phyloP scores from a whole-genome alignment of 768 basidiomycete genomes.

The Dentipellis sp. region DNA sequence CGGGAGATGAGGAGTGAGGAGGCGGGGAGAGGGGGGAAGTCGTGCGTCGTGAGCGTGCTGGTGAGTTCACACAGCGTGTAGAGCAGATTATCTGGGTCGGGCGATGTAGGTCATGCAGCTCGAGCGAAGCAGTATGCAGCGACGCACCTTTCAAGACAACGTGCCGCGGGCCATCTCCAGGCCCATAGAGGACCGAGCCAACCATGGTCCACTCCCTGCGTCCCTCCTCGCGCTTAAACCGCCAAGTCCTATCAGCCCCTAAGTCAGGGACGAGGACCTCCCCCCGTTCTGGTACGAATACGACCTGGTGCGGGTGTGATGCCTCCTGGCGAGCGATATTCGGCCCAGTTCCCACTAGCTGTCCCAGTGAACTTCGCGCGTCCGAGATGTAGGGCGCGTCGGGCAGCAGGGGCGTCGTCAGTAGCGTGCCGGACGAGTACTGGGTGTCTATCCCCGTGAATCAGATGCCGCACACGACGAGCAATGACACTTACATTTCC shows the following conservation, averaged over 20 bases:
- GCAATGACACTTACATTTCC: conserved; percentile 53
- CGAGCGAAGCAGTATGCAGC: neutral
- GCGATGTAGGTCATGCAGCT: neutral
- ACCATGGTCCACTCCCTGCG: conserved; percentile 37
- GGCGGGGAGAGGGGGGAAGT: conserved; percentile 33
- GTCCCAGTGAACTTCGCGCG: conserved; percentile 24
- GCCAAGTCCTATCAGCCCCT: conserved; percentile 48
- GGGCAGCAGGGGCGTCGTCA: conserved; percentile 46
- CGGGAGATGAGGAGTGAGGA: conserved; percentile 28
- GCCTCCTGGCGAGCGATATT: conserved; percentile 56
- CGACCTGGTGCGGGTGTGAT: conserved; percentile 73
- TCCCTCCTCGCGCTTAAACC: conserved; percentile 33
- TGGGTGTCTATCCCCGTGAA: conserved; percentile 19
- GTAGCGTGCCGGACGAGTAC: conserved; percentile 62
- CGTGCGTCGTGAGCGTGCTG: conserved; percentile 48
- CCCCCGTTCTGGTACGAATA: conserved; percentile 23
- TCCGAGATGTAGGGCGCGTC: conserved; percentile 34
- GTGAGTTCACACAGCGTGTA: conserved; percentile 65
- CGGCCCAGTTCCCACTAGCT: conserved; percentile 51
- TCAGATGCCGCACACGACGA: neutral
- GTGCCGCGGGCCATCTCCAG: conserved; percentile 68
- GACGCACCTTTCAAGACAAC: conserved; percentile 50
- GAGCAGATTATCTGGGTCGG: conserved; percentile 41
- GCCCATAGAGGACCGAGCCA: conserved; percentile 38
- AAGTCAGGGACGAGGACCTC: conserved; percentile 29